Base-by-base conservation (phyloP, 176 grass and related monocot species). In the Juncus inflexus region DNA sequence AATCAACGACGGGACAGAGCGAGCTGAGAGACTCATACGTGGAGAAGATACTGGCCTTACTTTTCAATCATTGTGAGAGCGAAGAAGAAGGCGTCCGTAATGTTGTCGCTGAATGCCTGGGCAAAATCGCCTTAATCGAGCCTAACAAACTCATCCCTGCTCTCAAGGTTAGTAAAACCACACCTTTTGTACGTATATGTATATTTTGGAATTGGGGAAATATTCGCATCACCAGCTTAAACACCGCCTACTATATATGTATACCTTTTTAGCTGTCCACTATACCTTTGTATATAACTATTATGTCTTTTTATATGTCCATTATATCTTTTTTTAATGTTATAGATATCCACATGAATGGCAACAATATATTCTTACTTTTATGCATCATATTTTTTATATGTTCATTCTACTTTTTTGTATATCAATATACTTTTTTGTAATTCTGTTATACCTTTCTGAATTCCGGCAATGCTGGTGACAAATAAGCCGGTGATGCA, bases 81-180 rank as follows among this genome's bases (percentile, higher is more conserved):
- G 90, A 95, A n/a, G 90, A 95, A 54, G 90, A 95, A 43, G 90
- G 90, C 37, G 90, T 95, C 65, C 90, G 90, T 58, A 95, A 95
- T 86, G 90, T 95, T 47, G 90, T 95, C 66, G 85, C 90, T 0
- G 90, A 95, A 64, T 95, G 90, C 64, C 79, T 95, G 86, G 90
- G 90, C 14, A 95, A 95, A 86, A 89, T 95, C 80, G 79, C 90
- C 60, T 77, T 95, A 66, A 89, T 95, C 36, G 82, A 95, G 63
- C 90, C 90, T 42, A 83, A 73, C 45, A 95, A 89, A 67, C 67
- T 95, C 37, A 69, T 95, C 12, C 90, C 90, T 74, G 86, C 82
- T 52, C 75, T 95, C 12, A 86, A 95, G 86, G 90, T 89, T 67
- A 35, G 78, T 62, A 19, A 45, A 2, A 36, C 3, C 12, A 49